Conservation (phyloP, 169 alveolate species). For the Toxoplasma gondii region DNA sequence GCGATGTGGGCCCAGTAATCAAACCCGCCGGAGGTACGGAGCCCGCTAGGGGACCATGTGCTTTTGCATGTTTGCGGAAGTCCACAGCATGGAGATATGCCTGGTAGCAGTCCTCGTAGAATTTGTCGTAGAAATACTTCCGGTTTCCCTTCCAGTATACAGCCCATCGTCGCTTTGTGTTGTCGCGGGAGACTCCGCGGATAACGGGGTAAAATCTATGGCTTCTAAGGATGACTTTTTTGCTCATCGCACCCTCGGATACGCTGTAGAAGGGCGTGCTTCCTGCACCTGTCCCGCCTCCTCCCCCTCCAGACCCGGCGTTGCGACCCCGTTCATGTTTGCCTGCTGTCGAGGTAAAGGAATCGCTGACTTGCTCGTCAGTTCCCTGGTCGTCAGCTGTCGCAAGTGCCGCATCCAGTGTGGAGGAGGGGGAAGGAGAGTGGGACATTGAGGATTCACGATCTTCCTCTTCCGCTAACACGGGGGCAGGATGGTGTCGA, state of each 20-base stretch:
- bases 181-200: constrained; percentile 68
- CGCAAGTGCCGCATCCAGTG: background rate
- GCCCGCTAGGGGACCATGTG: constrained; percentile 54
- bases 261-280: constrained; percentile 54
- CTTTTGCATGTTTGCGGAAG: constrained; percentile 66
- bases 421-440: background rate
- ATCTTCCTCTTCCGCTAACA: background rate
- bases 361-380: background rate
- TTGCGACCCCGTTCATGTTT: background rate
- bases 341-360: background rate
- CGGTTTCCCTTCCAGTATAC: constrained; percentile 69
- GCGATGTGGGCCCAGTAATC: constrained; percentile 7
- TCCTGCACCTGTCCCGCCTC: background rate
- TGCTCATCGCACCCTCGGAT: constrained; percentile 38
- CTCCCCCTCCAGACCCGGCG: background rate
- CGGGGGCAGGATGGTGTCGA: background rate
- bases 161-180: constrained; percentile 69
- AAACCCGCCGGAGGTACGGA: constrained; percentile 29
- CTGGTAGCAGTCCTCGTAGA: constrained; percentile 60
- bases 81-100: constrained; percentile 65
- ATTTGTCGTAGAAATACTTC: constrained; percentile 65
- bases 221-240: background rate
- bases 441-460: background rate
- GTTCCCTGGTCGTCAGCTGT: background rate
- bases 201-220: constrained; percentile 61